phyloP scores from a whole-genome alignment of 1,284 basidiomycete species.

The Peniophora sp. region DNA sequence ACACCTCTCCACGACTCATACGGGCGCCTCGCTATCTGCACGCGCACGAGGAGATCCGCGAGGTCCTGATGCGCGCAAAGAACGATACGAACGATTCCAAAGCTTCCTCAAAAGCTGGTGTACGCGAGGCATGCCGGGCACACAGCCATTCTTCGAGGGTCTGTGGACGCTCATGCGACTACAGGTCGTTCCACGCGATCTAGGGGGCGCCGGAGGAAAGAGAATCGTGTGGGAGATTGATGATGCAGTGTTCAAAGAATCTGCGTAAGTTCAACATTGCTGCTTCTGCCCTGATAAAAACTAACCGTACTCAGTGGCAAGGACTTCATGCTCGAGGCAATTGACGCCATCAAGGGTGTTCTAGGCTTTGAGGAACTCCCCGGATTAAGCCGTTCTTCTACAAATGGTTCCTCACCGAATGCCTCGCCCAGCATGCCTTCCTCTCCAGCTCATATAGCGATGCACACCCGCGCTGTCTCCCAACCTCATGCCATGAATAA shows the following conservation, averaged over 20 bases:
- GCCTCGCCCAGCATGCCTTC: conserved; percentile 26
- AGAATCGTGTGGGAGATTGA: conserved; percentile 75
- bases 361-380: conserved; percentile 56
- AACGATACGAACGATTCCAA: conserved; percentile 63
- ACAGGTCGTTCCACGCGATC: conserved; percentile 59
- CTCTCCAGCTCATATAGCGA: conserved; percentile 48
- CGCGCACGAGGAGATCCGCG: conserved; percentile 56
- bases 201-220: conserved; percentile 63
- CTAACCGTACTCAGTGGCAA: conserved; percentile 48
- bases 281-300: conserved; percentile 11
- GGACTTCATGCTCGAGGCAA: conserved; percentile 77
- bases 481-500: conserved; percentile 33
- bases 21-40: conserved; percentile 65
- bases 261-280: conserved; percentile 50
- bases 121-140: conserved; percentile 73
- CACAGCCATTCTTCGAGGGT: conserved; percentile 70
- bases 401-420: conserved; percentile 26
- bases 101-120: conserved; percentile 70
- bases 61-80: conserved; percentile 57
- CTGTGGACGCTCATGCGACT: conserved; percentile 71
- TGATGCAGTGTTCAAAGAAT: conserved; percentile 77
- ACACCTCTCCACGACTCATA: conserved; percentile 61
- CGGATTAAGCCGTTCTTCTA: conserved; percentile 32
- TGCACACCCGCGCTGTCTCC: conserved; percentile 43
- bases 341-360: conserved; percentile 76